Base-by-base conservation (phyloP, 75 land plant genomes). In the Picea sitchensis region DNA sequence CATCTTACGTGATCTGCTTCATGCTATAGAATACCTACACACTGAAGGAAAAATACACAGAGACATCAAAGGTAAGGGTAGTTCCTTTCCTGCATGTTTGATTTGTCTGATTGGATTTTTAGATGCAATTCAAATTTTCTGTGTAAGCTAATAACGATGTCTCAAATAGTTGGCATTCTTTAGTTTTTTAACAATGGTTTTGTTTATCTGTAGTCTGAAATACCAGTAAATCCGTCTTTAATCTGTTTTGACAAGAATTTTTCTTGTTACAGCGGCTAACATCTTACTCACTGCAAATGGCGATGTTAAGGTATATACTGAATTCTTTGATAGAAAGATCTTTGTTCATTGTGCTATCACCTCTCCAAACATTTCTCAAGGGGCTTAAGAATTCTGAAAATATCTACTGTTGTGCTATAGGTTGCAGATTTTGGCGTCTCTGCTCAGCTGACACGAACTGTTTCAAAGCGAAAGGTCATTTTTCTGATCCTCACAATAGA, bases 341-440 rank as follows among this genome's bases (percentile, higher is more conserved):
- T 14, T 62, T 62, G 9, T 38, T 15, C 26, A 63, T 38, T 9
- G 3, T 71, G 74, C 26, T 71, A 14, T 71, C 26, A 38, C n/a
- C 51, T 71, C 26, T 44, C 23, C 21, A 44, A 44, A 71, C 6
- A 51, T 75, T 75, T 13, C 76, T 56, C 51, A 13, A 6, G 59
- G 26, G 38, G 31, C 34, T 57, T 71, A 38, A 20, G 8, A 71
- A 18, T 41, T n/a, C 74, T 71, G 2, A 44, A 18, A 41, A 71
- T 44, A 47, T 71, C 9, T 71, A 0, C n/a, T 11, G 56, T 51
- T 51, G 56, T 51, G 56, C 11, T 51, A 75, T 82, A 97, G 99
- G 99, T 97, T 88, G 99, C 99, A 82, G 99, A 97, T 81, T 97
- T 97, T 93, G 99, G 99, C 78, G 99, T 97, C 65, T 97, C 99